A percentile compares a stretch with the other conserved stretches of the same genome.
Evolutionary conservation across 2,329 filamentous ascomycete genomes (phyloP).

Genomic region (Diaporthe batatas): DNA sequence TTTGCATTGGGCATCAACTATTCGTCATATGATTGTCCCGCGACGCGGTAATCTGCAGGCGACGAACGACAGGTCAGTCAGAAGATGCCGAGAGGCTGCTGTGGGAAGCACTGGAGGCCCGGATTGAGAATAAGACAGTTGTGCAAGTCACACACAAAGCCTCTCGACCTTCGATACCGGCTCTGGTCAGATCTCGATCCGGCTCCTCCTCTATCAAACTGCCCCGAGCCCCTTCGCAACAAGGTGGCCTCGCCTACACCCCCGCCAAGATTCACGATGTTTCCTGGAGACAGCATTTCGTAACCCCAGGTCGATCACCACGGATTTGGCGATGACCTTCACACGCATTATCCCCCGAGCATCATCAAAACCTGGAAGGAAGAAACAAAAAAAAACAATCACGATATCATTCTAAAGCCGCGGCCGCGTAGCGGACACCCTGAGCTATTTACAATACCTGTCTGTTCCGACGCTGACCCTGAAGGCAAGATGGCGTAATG

Average conservation of each 20-base stretch:
- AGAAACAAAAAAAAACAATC: no score
- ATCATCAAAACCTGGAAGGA: no score
- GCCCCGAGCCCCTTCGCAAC: neutral
- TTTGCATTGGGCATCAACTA: conserved; percentile 23
- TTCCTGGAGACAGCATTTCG: neutral
- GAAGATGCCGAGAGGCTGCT: neutral
- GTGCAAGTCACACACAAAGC: neutral
- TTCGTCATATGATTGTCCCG: conserved; percentile 33
- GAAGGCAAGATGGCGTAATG: neutral
- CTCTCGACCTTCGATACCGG: neutral
- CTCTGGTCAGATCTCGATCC: conserved; percentile 6
- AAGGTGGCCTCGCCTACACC: neutral
- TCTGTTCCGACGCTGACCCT: conserved; percentile 30
- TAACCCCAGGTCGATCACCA: neutral
- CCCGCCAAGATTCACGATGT: neutral
- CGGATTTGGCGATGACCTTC: no score
- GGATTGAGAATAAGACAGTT: neutral
- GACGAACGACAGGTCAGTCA: conserved; percentile 8
- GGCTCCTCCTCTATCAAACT: neutral
- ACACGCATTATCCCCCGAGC: no score
- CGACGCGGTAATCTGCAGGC: conserved; percentile 23
- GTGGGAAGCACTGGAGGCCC: neutral
- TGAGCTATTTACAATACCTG: neutral
- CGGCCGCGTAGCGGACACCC: no score
- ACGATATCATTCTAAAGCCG: no score